A percentile compares a stretch with the other conserved stretches of the same genome.
Evolutionary conservation across 2,329 filamentous ascomycete genomes (phyloP).

Genomic region (Aspergillus novofumigatus): DNA sequence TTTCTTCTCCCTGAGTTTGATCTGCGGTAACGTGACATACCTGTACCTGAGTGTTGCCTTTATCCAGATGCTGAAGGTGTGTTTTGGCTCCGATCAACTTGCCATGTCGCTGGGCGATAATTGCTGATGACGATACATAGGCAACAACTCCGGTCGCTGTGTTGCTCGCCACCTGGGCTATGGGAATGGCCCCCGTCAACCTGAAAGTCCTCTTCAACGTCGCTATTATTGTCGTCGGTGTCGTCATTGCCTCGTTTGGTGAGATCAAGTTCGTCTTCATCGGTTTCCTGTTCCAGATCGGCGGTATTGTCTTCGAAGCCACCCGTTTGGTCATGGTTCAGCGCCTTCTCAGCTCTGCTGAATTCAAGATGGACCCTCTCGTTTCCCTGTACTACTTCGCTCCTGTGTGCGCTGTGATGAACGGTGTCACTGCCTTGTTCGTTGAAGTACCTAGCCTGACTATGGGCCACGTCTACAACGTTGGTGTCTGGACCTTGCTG

Average conservation of each 20-base stretch:
- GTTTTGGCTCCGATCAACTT: conserved; percentile 25
- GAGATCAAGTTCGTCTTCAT: conserved; percentile 80
- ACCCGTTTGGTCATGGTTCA: conserved; percentile 81
- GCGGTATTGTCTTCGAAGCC: conserved; percentile 75
- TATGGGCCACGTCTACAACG: conserved; percentile 60
- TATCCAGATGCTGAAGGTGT: conserved; percentile 97
- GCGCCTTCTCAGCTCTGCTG: conserved; percentile 69
- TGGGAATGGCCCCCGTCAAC: conserved; percentile 80
- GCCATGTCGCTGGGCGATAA: neutral
- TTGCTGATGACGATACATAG: conserved; percentile 41
- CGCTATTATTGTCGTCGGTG: conserved; percentile 88
- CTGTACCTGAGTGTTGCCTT: conserved; percentile 91
- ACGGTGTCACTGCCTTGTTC: conserved; percentile 64
- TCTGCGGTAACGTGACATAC: conserved; percentile 93
- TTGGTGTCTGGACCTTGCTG: conserved; percentile 63
- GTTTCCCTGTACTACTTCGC: conserved; percentile 89
- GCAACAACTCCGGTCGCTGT: conserved; percentile 94
- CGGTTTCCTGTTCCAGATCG: conserved; percentile 66
- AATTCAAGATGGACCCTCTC: conserved; percentile 84
- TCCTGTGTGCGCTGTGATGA: conserved; percentile 78
- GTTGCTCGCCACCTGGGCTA: conserved; percentile 79
- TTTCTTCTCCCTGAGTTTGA: conserved; percentile 93
- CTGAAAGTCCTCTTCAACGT: conserved; percentile 87
- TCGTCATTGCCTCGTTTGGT: conserved; percentile 88
- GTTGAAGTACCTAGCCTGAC: conserved; percentile 65